A percentile compares a stretch with the other conserved stretches of the same genome.
phyloP scores from a whole-genome alignment of 768 basidiomycete species.

The Pisolithus microcarpus region DNA sequence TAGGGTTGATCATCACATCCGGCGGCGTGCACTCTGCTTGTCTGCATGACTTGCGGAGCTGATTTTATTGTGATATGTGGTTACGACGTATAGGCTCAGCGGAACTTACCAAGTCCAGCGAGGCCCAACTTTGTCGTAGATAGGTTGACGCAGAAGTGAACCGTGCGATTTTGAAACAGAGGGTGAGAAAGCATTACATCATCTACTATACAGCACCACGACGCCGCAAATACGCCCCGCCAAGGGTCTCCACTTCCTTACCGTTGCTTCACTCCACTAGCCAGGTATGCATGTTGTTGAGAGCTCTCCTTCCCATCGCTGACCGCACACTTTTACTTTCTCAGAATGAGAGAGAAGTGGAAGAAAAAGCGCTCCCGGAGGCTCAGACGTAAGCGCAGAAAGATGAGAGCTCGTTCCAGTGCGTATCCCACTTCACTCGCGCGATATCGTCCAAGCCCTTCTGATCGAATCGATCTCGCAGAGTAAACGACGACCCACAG shows the following conservation, averaged over 20 bases:
- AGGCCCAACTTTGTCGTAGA: too few species aligned
- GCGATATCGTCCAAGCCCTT: neutral
- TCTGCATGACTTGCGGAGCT: too few species aligned
- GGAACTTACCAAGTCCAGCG: too few species aligned
- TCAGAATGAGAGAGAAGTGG: conserved; percentile 95
- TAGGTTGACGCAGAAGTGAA: too few species aligned
- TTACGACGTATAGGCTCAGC: too few species aligned
- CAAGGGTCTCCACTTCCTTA: conserved; percentile 9
- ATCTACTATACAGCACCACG: conserved; percentile 31
- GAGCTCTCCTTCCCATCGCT: neutral
- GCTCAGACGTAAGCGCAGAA: conserved; percentile 91
- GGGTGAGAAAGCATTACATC: conserved; percentile 19
- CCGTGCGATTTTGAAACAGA: too few species aligned
- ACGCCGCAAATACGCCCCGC: conserved; percentile 22
- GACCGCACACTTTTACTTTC: neutral
- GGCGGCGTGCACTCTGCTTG: too few species aligned
- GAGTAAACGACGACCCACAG: conserved; percentile 29
- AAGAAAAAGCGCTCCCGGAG: conserved; percentile 93
- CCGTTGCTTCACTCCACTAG: conserved; percentile 25
- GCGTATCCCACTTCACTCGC: conserved; percentile 28
- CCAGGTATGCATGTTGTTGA: conserved; percentile 14
- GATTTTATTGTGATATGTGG: too few species aligned
- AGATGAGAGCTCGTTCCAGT: conserved; percentile 95
- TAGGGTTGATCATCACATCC: too few species aligned
- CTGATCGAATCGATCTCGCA: conserved; percentile 11